Percentiles rank a stretch among this genome's conserved stretches.
phyloP scores from a whole-genome alignment of 257 asterid species.

The Schizonepeta tenuifolia region DNA sequence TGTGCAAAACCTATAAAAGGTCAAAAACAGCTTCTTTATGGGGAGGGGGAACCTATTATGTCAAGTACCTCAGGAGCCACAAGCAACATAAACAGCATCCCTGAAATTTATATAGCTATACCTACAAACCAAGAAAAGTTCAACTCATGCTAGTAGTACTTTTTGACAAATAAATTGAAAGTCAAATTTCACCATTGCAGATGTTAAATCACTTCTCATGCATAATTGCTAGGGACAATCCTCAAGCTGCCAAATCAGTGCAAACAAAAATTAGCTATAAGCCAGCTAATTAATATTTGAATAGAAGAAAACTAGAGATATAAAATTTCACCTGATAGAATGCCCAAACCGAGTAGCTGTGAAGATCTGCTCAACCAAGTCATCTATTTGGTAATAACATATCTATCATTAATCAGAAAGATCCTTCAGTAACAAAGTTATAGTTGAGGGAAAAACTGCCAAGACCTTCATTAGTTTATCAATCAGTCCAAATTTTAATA shows the following conservation, averaged over 20 bases:
- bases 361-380: conserved; percentile 81
- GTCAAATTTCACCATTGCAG: conserved; percentile 36
- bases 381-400: conserved; percentile 68
- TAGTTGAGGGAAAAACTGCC: conserved; percentile 30
- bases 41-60: conserved; percentile 6
- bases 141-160: conserved; percentile 5
- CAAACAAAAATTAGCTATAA: conserved; percentile 23
- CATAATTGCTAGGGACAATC: conserved; percentile 38
- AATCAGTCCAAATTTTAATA: conserved; percentile 37
- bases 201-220: conserved; percentile 35
- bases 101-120: conserved; percentile 21
- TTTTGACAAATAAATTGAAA: conserved; percentile 11
- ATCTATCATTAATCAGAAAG: conserved; percentile 85
- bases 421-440: conserved; percentile 52
- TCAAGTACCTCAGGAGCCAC: conserved; percentile 31
- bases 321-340: conserved; percentile 65
- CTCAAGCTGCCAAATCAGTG: conserved; percentile 48
- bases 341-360: conserved; percentile 63
- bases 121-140: not conserved
- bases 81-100: conserved; percentile 17
- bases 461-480: conserved; percentile 42
- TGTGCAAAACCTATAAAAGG: not conserved
- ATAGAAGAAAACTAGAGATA: conserved; percentile 34
- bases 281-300: conserved; percentile 28
- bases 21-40: not conserved